phyloP scores from a whole-genome alignment of 257 asterid genomes.

The Rauvolfia tetraphylla region DNA sequence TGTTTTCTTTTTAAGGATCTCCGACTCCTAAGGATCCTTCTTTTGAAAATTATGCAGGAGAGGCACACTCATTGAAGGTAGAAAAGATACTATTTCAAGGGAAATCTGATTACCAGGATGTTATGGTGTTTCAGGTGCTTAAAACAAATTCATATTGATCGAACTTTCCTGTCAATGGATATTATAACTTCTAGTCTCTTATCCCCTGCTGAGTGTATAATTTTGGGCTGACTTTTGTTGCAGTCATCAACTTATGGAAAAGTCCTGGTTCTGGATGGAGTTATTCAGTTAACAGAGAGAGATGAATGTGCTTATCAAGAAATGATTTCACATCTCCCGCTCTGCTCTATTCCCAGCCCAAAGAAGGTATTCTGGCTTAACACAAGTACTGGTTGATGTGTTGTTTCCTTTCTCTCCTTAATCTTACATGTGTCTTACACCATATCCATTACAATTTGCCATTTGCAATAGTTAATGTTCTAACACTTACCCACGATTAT shows the following conservation, averaged over 20 bases:
- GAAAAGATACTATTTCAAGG: conserved; percentile 81
- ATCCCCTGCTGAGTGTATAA: conserved; percentile 8
- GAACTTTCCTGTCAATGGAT: neutral
- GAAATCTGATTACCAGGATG: conserved; percentile 89
- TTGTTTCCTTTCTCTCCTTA: neutral
- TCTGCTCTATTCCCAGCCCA: conserved; percentile 83
- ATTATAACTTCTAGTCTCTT: neutral
- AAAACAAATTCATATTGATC: conserved; percentile 13
- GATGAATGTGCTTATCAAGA: conserved; percentile 99
- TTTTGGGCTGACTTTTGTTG: conserved; percentile 28
- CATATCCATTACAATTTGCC: neutral
- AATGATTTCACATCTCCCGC: conserved; percentile 95
- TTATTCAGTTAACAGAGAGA: conserved; percentile 94
- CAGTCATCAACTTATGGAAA: conserved; percentile 94
- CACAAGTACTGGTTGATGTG: neutral
- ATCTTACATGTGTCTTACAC: neutral
- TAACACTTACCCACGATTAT: too few species aligned
- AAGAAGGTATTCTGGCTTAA: conserved; percentile 51
- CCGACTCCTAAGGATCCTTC: neutral
- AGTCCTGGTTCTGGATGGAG: conserved; percentile 97
- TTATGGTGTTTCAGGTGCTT: conserved; percentile 84
- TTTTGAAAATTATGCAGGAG: conserved; percentile 56
- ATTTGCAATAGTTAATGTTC: neutral
- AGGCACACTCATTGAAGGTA: conserved; percentile 95
- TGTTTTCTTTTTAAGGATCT: neutral